Percentiles rank a stretch among this genome's conserved stretches.
Evolutionary conservation across 2,329 filamentous ascomycete species (phyloP).

Genomic region (Macroventuria anomochaeta): DNA sequence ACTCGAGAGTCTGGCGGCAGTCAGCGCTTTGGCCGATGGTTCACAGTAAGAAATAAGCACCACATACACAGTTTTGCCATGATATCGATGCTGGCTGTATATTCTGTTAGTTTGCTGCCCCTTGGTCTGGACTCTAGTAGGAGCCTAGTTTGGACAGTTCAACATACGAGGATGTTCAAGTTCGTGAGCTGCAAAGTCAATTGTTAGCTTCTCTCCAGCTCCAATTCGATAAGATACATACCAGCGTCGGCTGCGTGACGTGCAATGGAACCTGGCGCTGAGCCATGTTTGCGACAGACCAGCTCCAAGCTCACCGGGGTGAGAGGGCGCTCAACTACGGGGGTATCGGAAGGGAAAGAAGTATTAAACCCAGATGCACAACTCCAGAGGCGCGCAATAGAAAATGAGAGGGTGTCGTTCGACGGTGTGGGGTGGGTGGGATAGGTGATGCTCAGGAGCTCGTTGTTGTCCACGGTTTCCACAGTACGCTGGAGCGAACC

Average conservation of each 20-base stretch:
- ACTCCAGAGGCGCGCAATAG: slow-evolving; percentile 48
- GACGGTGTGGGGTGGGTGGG: slow-evolving; percentile 34
- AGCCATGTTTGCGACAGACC: slow-evolving; percentile 60
- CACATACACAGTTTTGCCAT: slow-evolving; percentile 84
- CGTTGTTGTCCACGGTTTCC: slow-evolving; percentile 21
- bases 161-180: slow-evolving; percentile 57
- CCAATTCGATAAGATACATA: slow-evolving; percentile 45
- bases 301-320: slow-evolving; percentile 49
- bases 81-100: slow-evolving; percentile 73
- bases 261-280: slow-evolving; percentile 86
- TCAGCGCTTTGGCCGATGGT: slow-evolving; percentile 25
- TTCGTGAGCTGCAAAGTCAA: slow-evolving; percentile 50
- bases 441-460: slow-evolving; percentile 36
- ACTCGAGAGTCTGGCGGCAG: slow-evolving; percentile 83
- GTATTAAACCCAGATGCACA: slow-evolving; percentile 48
- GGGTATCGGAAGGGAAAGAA: slow-evolving; percentile 46
- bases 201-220: slow-evolving; percentile 37
- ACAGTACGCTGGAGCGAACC: slow-evolving; percentile 17
- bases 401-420: slow-evolving; percentile 45
- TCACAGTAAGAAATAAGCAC: neutral
- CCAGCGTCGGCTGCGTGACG: slow-evolving; percentile 81
- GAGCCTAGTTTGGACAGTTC: slow-evolving; percentile 18
- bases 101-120: slow-evolving; percentile 38
- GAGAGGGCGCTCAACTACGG: slow-evolving; percentile 37
- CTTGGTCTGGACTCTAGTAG: slow-evolving; percentile 21